A percentile compares a stretch with the other conserved stretches of the same genome.
These are phyloP conservation scores for Neoboletus subvelutipes DNA, from an alignment of 768 basidiomycete species.

Conservation along the genomic window DNA sequence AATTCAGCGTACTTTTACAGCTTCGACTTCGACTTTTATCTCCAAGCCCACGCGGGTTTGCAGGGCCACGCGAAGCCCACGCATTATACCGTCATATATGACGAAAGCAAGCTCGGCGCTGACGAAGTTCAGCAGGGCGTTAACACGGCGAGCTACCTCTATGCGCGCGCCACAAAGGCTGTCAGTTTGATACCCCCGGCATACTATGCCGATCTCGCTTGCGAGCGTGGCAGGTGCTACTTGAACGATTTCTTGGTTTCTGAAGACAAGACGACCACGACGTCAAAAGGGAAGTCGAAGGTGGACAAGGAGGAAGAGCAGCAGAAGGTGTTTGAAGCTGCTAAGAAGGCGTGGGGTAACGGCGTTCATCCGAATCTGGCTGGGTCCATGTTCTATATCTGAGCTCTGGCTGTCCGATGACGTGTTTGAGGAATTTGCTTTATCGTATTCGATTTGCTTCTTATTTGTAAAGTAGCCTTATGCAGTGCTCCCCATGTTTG, in stretches of 20 bases:
- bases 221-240: conserved; percentile 76
- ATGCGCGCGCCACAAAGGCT: conserved; percentile 80
- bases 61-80: conserved; percentile 72
- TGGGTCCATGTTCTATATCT: conserved; percentile 78
- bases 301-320: conserved; percentile 31
- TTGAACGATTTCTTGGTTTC: conserved; percentile 66
- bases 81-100: conserved; percentile 78
- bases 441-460: neutral
- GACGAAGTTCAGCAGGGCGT: conserved; percentile 76
- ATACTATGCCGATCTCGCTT: conserved; percentile 81
- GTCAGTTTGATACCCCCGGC: conserved; percentile 81
- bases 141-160: conserved; percentile 68
- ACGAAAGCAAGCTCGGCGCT: conserved; percentile 67
- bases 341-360: conserved; percentile 45
- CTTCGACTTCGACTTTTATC: conserved; percentile 65
- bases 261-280: conserved; percentile 47
- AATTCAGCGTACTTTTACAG: conserved; percentile 27
- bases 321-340: conserved; percentile 20
- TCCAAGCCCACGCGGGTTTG: conserved; percentile 73
- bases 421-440: neutral
- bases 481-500: neutral
- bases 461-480: neutral
- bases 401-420: conserved; percentile 8
- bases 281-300: conserved; percentile 35
- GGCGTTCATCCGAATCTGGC: conserved; percentile 58